A percentile compares a stretch with the other conserved stretches of the same genome.
Conservation (phyloP, 495 filamentous ascomycete species). For the Lasiosphaeriaceae sp. region DNA sequence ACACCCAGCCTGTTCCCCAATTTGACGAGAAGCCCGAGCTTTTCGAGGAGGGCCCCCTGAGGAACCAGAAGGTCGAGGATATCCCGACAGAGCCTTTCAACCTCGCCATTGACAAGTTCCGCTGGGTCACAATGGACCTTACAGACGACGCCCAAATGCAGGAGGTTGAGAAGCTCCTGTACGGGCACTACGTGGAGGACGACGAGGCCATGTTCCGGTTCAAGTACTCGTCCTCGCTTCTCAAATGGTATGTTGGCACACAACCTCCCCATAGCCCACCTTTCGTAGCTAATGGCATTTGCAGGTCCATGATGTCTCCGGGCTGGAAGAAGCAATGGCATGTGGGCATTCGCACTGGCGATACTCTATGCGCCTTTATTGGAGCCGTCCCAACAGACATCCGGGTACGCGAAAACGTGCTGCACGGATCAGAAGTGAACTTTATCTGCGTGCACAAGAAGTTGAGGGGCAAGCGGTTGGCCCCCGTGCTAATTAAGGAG, state of each 20-base stretch:
- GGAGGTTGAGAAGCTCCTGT: conserved; percentile 84
- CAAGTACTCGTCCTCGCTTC: conserved; percentile 82
- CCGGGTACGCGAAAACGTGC: conserved; percentile 68
- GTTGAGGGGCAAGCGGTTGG: conserved; percentile 83
- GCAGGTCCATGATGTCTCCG: conserved; percentile 84
- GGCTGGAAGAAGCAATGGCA: conserved; percentile 98
- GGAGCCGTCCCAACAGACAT: conserved; percentile 81
- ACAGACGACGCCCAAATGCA: conserved; percentile 55
- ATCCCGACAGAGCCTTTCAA: conserved; percentile 65
- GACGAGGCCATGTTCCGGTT: conserved; percentile 95
- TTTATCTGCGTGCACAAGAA: conserved; percentile 98
- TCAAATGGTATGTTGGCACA: conserved; percentile 66
- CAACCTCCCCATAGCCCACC: neutral
- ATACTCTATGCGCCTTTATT: conserved; percentile 90
- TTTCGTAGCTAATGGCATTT: conserved; percentile 18
- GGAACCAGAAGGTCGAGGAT: conserved; percentile 64
- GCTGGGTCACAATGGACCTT: conserved; percentile 91
- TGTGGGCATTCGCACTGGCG: conserved; percentile 77
- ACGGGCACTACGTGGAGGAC: conserved; percentile 94
- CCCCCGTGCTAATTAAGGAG: conserved; percentile 93
- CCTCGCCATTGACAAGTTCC: conserved; percentile 69
- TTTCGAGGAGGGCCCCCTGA: conserved; percentile 53
- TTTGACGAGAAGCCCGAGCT: conserved; percentile 56
- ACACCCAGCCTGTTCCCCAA: conserved; percentile 88
- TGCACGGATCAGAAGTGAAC: conserved; percentile 89